Conservation (phyloP, 192 early-diverging fungal genomes). For the Entophlyctis luteolus region DNA sequence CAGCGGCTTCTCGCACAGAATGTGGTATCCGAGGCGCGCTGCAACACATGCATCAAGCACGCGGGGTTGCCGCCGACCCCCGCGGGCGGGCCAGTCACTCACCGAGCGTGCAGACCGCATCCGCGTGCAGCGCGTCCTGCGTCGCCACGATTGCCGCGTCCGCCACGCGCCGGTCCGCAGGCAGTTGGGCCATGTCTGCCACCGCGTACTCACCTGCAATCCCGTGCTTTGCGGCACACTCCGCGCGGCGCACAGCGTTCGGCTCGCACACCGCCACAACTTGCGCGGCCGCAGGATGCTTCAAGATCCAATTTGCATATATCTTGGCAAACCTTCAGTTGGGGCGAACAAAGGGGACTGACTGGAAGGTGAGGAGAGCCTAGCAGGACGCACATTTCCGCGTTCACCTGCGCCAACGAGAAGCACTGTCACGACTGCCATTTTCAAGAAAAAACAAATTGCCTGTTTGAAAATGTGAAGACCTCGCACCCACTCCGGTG, state of each 20-base stretch:
- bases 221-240: slow-evolving; percentile 27
- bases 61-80: neutral
- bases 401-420: slow-evolving; percentile 50
- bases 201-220: slow-evolving; percentile 32
- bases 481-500: too few relatives aligned
- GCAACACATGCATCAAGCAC: neutral
- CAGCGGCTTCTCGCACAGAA: slow-evolving; percentile 70
- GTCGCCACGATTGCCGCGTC: slow-evolving; percentile 34
- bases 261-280: slow-evolving; percentile 56
- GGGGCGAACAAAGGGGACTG: neutral
- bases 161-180: slow-evolving; percentile 16
- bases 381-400: slow-evolving; percentile 28
- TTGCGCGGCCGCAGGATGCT: slow-evolving; percentile 36
- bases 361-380: slow-evolving; percentile 1
- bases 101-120: slow-evolving; percentile 49
- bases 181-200: slow-evolving; percentile 39
- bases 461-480: too few relatives aligned
- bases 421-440: slow-evolving; percentile 43
- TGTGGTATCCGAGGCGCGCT: slow-evolving; percentile 46
- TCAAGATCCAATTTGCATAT: slow-evolving; percentile 40
- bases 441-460: too few relatives aligned
- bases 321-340: slow-evolving; percentile 3
- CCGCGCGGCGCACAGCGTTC: slow-evolving; percentile 26
- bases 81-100: neutral
- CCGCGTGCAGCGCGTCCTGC: slow-evolving; percentile 48